phyloP scores from a whole-genome alignment of 371 early-diverging fungal genomes.

The Mucor mucedo region DNA sequence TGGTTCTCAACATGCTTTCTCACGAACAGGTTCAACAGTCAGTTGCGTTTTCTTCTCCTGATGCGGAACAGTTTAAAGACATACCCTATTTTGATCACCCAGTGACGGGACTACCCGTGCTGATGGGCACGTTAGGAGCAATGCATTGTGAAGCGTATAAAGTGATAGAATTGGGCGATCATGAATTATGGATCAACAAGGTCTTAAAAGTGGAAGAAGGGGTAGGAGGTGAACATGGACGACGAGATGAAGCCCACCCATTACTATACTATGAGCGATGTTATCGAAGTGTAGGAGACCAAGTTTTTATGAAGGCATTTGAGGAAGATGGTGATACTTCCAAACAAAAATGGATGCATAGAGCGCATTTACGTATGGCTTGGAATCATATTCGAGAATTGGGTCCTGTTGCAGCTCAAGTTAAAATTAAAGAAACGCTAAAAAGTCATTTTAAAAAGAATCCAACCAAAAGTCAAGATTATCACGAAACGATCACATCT shows the following conservation, averaged over 20 bases:
- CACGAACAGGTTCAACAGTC: conserved; percentile 68
- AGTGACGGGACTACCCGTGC: conserved; percentile 58
- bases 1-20: conserved; percentile 66
- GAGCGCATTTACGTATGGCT: conserved; percentile 67
- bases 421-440: conserved; percentile 53
- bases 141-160: conserved; percentile 62
- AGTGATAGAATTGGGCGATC: conserved; percentile 65
- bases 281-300: conserved; percentile 67
- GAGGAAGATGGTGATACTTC: conserved; percentile 31
- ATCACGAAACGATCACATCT: conserved; percentile 64
- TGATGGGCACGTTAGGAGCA: conserved; percentile 67
- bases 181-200: conserved; percentile 70
- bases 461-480: conserved; percentile 35
- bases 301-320: conserved; percentile 62
- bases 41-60: conserved; percentile 68
- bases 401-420: conserved; percentile 43
- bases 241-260: conserved; percentile 56
- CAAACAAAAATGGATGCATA: conserved; percentile 64
- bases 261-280: conserved; percentile 68
- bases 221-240: conserved; percentile 49
- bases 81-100: conserved; percentile 60
- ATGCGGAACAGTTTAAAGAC: conserved; percentile 60
- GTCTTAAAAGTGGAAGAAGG: conserved; percentile 67
- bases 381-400: conserved; percentile 64
- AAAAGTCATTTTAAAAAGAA: conserved; percentile 51